Evolutionary conservation across 2,329 filamentous ascomycete species (phyloP), one percentile per base, ranked within the genome.

Genomic region (Thelonectria rubi): DNA sequence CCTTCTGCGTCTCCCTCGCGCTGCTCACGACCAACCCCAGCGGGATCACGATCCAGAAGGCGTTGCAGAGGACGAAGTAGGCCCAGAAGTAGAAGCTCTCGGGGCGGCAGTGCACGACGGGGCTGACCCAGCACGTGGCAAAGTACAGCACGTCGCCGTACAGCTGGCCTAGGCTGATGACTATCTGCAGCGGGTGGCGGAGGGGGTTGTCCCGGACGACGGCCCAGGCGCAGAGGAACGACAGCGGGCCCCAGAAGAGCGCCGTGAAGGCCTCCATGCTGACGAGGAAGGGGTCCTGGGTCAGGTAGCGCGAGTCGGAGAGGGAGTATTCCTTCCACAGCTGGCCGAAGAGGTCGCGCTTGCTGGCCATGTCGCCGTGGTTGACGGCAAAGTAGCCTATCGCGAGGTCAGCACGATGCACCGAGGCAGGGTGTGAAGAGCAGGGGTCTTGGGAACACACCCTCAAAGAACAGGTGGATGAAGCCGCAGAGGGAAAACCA

Each of bases 401-500:
- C n/a, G 18, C n/a, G n/a, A n/a, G 10, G 26, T 57, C 26, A 50
- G 46, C 32, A 39, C 32, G 26, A 18, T 45, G 26, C 21, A 56
- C n/a, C 14, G 30, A 39, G 9, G 20, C 15, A 37, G 20, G 30
- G 14, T n/a, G 45, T 32, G n/a, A 48, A n/a, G 4, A 9, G 24
- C 39, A 20, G 40, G n/a, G n/a, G n/a, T n/a, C n/a, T 17, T 7
- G 15, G 42, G 12, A n/a, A 57, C 39, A 24, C 64, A 77, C 76
- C 78, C 68, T 83, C 80, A 40, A 82, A 77, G 65, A 79, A 75
- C 20, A 79, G 54, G 63, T 81, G 79, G 62, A 80, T 81, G 63
- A 67, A 84, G 74, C 79, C 85, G 83, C 90, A 91, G 14, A 94
- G 81, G 20, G 89, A 83, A 75, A 94, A 94, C 92, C 92, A 94